Base-by-base conservation (phyloP, 1,284 basidiomycete genomes). In the Moesziomyces globuligerus region DNA sequence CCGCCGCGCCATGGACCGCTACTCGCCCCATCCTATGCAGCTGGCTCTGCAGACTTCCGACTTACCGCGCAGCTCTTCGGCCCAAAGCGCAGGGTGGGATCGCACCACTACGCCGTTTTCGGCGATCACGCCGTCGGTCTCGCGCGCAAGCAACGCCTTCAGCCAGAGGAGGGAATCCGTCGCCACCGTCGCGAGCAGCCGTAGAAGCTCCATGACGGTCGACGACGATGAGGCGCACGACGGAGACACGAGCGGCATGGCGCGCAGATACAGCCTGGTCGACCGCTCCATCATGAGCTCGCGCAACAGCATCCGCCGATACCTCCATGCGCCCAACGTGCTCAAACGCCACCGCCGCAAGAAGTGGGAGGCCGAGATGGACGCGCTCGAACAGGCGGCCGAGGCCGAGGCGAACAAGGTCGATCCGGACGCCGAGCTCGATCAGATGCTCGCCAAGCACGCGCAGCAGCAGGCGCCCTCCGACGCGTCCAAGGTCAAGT, bases 1-100 rank as follows among this genome's bases (percentile, higher is more conserved):
- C 42, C 76, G 73, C 10, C 62, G 78, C 20, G 78, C 78, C 2
- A 78, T 79, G 72, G 76, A 73, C 20, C 60, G 64, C 17, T 79
- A 73, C 55, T 76, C 77, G 38, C 77, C 77, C 1, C 62, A 74
- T 38, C 56, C 65, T 2, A 41, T 21, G n/a, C 51, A 43, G 36
- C 43, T 59, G 11, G 17, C 58, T 5, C 37, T 64, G 46, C 62
- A 68, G 40, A 60, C 52, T 3, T 43, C 46, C n/a, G 66, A 66
- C n/a, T 41, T 58, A 15, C 53, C 52, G 1, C 56, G 57, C 26
- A 61, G 40, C 44, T 38, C 45, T 18, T 54, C 55, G 23, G 53
- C 52, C 15, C 36, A 54, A 10, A 58, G 57, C 34, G 40, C 49
- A 6, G 38, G 17, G 34, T 32, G 25, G 7, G 54, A 57, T 15